These are phyloP conservation scores for Coniosporium apollinis DNA, from an alignment of 495 filamentous ascomycete genomes.

Conservation along the genomic window DNA sequence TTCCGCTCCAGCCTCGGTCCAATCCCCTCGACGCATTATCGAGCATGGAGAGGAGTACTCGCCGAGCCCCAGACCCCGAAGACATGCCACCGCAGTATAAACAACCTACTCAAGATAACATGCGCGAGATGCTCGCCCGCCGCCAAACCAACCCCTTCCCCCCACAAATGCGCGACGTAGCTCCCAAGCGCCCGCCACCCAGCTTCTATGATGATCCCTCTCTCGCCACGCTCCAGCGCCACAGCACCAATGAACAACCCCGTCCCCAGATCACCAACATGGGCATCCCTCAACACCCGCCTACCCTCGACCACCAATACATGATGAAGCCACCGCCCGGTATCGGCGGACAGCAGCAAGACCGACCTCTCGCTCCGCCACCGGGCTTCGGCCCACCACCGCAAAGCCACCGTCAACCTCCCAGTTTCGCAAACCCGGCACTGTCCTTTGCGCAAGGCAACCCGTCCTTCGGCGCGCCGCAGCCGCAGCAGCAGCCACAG, in stretches of 20 bases:
- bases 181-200: conserved; percentile 13
- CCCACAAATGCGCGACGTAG: conserved; percentile 15
- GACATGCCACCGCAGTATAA: no score
- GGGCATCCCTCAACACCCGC: conserved; percentile 13
- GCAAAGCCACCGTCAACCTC: neutral
- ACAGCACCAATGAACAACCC: conserved; percentile 8
- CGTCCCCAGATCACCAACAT: conserved; percentile 12
- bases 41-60: conserved; percentile 11
- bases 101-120: conserved; percentile 7
- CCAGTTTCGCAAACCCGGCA: no score
- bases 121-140: conserved; percentile 17
- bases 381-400: conserved; percentile 10
- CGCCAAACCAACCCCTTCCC: conserved; percentile 9
- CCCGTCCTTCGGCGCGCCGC: no score
- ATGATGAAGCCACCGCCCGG: conserved; percentile 6
- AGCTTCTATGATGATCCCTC: conserved; percentile 12
- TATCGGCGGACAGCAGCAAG: conserved; percentile 6
- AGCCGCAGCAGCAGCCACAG: no score
- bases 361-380: conserved; percentile 15
- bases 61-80: no score
- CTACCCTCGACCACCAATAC: conserved; percentile 9
- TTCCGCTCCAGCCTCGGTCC: conserved; percentile 9
- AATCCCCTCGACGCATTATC: conserved; percentile 7
- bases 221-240: conserved; percentile 4
- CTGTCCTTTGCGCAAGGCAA: no score